Evolutionary conservation across 306 rosid species (phyloP), one percentile per base, ranked within the genome.

Genomic region (Pachyrhizus erosus): DNA sequence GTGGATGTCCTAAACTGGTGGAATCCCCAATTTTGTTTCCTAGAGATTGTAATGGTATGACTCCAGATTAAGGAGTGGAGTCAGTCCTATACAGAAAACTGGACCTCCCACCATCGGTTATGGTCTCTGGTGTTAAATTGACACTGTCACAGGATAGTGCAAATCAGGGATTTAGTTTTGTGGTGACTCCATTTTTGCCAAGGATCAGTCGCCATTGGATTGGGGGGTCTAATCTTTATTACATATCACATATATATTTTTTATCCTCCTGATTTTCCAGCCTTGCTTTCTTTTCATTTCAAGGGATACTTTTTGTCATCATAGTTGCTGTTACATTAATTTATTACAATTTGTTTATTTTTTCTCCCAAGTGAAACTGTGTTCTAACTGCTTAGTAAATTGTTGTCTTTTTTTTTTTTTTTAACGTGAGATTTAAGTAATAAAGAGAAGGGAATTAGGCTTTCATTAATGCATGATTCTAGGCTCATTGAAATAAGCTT

Each of bases 101-200:
- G 82, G 37, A n/a, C 48, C 52, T 75, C 31, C 79, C 83, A 39
- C 78, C 82, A 65, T 68, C n/a, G 66, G 79, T 77, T 68, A 48
- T 37, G 82, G 77, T 70, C 85, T 62, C 39, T 83, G 77, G 78
- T 71, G 49, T 70, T 65, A 52, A 20, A 54, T 75, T 67, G 45
- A 75, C 77, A 75, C 64, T 43, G 27, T 73, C 57, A 46, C 72
- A 58, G 7, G 62, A 72, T 23, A 60, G 78, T 64, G 80, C 75
- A 71, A 80, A 74, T 77, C 80, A 83, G n/a, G 80, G 76, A 52
- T 65, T 68, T 31, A 8, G 5, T 79, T 31, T 79, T 48, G 79
- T 73, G 88, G 60, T 79, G 84, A 84, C 81, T 80, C 81, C 81
- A 72, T 52, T 75, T 84, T 85, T 49, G 26, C 37, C 75, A 86